phyloP scores from a whole-genome alignment of 148 eudicot species.

The Camellia lanceoleosa region DNA sequence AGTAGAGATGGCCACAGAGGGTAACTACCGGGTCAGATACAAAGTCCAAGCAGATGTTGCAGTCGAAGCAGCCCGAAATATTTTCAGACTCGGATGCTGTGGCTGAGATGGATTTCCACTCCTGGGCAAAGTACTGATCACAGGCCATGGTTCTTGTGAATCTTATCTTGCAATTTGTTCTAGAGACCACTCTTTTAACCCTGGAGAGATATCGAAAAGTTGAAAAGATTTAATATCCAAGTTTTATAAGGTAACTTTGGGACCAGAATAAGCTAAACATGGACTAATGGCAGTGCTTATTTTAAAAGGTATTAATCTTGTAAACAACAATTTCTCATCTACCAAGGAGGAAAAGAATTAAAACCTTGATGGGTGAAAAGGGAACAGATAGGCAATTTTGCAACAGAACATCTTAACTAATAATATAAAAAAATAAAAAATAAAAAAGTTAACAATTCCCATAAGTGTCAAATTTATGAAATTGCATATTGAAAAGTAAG shows the following conservation, averaged over 20 bases:
- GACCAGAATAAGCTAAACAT: neutral
- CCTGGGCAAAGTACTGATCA: slow-evolving; percentile 37
- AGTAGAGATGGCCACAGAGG: slow-evolving; percentile 87
- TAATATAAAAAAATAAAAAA: neutral
- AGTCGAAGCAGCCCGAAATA: slow-evolving; percentile 55
- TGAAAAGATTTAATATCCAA: neutral
- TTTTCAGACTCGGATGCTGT: slow-evolving; percentile 31
- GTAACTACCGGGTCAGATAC: slow-evolving; percentile 79
- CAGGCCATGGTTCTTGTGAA: slow-evolving; percentile 47
- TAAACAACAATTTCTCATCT: no score
- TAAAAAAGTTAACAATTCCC: neutral
- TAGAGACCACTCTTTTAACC: neutral
- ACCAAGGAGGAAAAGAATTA: no score
- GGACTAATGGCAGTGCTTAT: neutral
- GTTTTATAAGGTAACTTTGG: neutral
- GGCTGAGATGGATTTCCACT: slow-evolving; percentile 39
- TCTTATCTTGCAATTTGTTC: slow-evolving; percentile 7
- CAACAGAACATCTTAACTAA: no score
- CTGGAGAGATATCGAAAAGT: slow-evolving; percentile 5
- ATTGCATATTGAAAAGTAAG: neutral
- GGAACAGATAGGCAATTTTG: no score
- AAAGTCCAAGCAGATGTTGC: slow-evolving; percentile 81
- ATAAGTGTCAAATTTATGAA: neutral
- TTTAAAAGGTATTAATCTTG: no score
- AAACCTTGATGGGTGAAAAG: no score